Conservation (phyloP, 2,329 filamentous ascomycete species). For the Paecilomyces sp. region DNA sequence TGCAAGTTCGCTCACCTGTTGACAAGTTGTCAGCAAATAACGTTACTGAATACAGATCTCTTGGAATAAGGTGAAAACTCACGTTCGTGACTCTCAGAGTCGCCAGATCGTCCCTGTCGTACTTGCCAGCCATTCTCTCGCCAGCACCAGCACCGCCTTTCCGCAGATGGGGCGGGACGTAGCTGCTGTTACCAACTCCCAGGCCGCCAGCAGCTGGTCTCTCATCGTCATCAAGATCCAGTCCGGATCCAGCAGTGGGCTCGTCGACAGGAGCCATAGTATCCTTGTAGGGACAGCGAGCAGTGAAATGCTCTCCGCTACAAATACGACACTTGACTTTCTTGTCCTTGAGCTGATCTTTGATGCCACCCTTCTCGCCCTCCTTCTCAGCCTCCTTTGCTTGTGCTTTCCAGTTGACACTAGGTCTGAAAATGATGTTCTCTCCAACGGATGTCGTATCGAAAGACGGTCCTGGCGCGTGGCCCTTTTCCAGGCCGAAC, state of each 20-base stretch:
- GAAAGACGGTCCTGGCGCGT: constrained; percentile 69
- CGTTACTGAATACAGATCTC: neutral
- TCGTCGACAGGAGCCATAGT: constrained; percentile 74
- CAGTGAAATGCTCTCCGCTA: constrained; percentile 97
- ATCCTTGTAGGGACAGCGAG: constrained; percentile 98
- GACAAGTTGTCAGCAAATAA: constrained; percentile 16
- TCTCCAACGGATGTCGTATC: constrained; percentile 93
- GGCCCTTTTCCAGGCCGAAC: constrained; percentile 85
- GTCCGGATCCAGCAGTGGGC: constrained; percentile 30
- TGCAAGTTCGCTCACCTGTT: constrained; percentile 87
- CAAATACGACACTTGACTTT: constrained; percentile 99
- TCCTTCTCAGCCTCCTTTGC: constrained; percentile 61
- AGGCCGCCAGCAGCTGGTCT: constrained; percentile 48
- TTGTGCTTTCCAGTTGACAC: constrained; percentile 87
- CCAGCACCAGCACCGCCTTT: constrained; percentile 54
- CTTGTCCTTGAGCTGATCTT: constrained; percentile 81
- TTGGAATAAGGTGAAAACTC: constrained; percentile 34
- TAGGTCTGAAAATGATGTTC: constrained; percentile 95
- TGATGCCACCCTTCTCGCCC: constrained; percentile 54
- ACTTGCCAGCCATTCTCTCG: constrained; percentile 88
- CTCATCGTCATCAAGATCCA: constrained; percentile 39
- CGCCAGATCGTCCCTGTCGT: constrained; percentile 91
- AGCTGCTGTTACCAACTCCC: constrained; percentile 67
- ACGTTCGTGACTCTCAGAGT: constrained; percentile 98
- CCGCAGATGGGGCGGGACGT: constrained; percentile 89